Conservation (phyloP, 768 basidiomycete genomes). For the Trichaptum fuscoviolaceum region DNA sequence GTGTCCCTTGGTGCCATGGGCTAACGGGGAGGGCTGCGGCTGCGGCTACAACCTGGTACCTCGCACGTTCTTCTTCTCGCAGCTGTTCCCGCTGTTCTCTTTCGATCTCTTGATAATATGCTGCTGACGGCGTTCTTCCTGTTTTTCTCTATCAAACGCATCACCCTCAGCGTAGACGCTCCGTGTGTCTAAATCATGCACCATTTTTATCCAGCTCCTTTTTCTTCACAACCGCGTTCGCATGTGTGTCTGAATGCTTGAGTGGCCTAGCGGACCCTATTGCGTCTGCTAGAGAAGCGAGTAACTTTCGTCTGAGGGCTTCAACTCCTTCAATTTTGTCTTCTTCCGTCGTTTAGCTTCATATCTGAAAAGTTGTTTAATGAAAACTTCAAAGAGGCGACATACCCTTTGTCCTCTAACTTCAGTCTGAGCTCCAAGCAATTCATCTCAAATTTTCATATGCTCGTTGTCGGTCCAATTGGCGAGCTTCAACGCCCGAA, state of each 20-base stretch:
- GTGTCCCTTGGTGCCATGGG: constrained; percentile 18
- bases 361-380: constrained; percentile 5
- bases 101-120: constrained; percentile 61
- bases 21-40: constrained; percentile 26
- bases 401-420: constrained; percentile 88
- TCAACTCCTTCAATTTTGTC: constrained; percentile 73
- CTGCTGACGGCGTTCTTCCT: constrained; percentile 68
- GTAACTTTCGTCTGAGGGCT: constrained; percentile 67
- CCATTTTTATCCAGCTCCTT: constrained; percentile 80
- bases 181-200: constrained; percentile 81
- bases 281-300: constrained; percentile 50
- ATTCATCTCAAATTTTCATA: constrained; percentile 88
- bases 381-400: constrained; percentile 14
- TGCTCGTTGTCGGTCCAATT: too few species aligned
- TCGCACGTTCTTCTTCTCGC: constrained; percentile 56
- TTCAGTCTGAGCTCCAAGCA: constrained; percentile 85
- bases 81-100: constrained; percentile 66
- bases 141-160: constrained; percentile 91
- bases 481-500: too few species aligned
- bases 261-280: constrained; percentile 42
- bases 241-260: constrained; percentile 84
- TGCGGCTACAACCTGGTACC: constrained; percentile 37
- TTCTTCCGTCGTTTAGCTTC: constrained; percentile 54
- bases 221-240: constrained; percentile 87
- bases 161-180: constrained; percentile 83